phyloP scores from a whole-genome alignment of 805 yeast species.

The Candida wancherniae region DNA sequence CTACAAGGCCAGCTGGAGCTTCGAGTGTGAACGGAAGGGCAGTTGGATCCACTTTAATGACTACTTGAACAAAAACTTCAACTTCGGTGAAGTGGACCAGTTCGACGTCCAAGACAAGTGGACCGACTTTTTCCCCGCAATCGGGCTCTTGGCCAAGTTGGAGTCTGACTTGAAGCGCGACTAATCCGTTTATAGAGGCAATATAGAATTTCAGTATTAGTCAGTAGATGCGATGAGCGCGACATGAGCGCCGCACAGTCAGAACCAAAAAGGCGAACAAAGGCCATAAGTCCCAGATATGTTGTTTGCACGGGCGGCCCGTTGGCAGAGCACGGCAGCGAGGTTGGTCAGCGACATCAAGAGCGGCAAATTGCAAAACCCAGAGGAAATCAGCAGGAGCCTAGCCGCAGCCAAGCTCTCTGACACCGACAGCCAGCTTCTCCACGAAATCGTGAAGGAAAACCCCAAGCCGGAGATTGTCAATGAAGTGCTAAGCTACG shows the following conservation, averaged over 20 bases:
- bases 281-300: background rate
- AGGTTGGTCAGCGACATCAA: constrained; percentile 1
- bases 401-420: too few relatives aligned
- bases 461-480: constrained; percentile 10
- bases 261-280: background rate
- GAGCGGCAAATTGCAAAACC: constrained; percentile 1
- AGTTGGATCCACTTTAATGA: constrained; percentile 43
- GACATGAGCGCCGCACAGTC: background rate
- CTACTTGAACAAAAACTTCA: constrained; percentile 25
- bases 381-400: background rate
- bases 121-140: constrained; percentile 49
- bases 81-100: constrained; percentile 47
- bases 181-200: background rate
- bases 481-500: constrained; percentile 18
- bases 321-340: constrained; percentile 8
- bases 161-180: constrained; percentile 24
- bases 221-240: too few relatives aligned
- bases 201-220: too few relatives aligned
- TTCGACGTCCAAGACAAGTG: constrained; percentile 39
- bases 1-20: constrained; percentile 76
- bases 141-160: constrained; percentile 46
- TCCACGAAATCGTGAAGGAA: constrained; percentile 6
- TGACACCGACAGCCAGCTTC: constrained; percentile 7
- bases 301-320: constrained; percentile 1
- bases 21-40: constrained; percentile 26